Conservation (phyloP, 139 green algal species). For the Chlamydomonas schloesseri region DNA sequence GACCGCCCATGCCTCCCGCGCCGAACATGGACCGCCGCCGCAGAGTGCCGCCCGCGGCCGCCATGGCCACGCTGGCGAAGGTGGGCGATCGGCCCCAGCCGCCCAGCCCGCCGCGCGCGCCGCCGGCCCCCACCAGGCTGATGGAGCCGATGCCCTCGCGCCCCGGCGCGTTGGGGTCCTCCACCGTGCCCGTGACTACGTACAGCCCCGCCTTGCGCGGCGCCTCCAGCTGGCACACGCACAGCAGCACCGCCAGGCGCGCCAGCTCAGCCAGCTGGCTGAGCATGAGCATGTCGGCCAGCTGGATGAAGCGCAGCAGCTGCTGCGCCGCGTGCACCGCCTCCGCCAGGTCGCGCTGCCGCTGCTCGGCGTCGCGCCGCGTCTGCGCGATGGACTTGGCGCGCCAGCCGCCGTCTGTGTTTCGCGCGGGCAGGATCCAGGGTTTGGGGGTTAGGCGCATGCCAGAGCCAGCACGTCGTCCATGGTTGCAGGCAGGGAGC, state of each 20-base stretch:
- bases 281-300: conserved; percentile 52
- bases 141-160: background rate
- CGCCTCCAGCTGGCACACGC: conserved; percentile 32
- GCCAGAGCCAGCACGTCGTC: too few relatives aligned
- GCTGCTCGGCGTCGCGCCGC: conserved; percentile 1
- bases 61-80: background rate
- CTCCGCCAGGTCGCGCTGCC: conserved; percentile 7
- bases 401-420: conserved; percentile 26
- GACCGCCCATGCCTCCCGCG: background rate
- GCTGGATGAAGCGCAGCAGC: conserved; percentile 45
- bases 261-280: conserved; percentile 49
- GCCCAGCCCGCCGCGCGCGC: background rate
- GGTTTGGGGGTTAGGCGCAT: too few relatives aligned
- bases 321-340: conserved; percentile 31
- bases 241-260: conserved; percentile 43
- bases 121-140: too few relatives aligned
- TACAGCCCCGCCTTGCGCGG: conserved; percentile 41
- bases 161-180: background rate
- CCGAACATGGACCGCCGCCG: background rate
- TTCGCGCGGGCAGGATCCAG: background rate
- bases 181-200: conserved; percentile 18
- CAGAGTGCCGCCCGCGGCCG: background rate
- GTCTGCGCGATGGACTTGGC: conserved; percentile 25
- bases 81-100: conserved; percentile 10
- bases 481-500: too few relatives aligned